Evolutionary conservation across 2,329 filamentous ascomycete genomes (phyloP).

Genomic region (Fusarium sp.): DNA sequence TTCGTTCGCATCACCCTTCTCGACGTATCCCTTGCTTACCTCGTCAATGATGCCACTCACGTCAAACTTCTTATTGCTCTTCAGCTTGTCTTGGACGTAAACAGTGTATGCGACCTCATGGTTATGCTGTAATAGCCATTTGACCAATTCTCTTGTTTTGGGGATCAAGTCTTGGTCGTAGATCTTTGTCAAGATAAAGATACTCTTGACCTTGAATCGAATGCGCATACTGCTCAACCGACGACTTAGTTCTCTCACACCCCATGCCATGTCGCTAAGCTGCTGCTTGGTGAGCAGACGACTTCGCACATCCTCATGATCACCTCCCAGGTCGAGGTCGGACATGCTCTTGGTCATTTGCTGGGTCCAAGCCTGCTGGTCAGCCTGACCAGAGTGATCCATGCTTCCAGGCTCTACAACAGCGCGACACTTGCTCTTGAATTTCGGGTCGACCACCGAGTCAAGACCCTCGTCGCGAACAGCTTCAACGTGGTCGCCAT

Average conservation of each 20-base stretch:
- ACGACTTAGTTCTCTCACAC: slow-evolving; percentile 89
- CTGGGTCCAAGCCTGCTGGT: slow-evolving; percentile 67
- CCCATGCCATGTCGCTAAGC: slow-evolving; percentile 96
- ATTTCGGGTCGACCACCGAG: slow-evolving; percentile 41
- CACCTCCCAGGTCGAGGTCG: slow-evolving; percentile 54
- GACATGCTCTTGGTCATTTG: slow-evolving; percentile 59
- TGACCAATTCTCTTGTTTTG: slow-evolving; percentile 80
- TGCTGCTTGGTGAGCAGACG: slow-evolving; percentile 95
- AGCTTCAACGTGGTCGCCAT: slow-evolving; percentile 30
- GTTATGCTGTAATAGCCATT: slow-evolving; percentile 83
- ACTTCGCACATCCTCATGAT: slow-evolving; percentile 60
- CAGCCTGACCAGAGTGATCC: slow-evolving; percentile 63
- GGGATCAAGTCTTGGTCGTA: slow-evolving; percentile 84
- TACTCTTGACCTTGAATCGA: slow-evolving; percentile 81
- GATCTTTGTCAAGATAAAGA: slow-evolving; percentile 93
- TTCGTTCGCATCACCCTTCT: slow-evolving; percentile 51
- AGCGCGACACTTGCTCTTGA: slow-evolving; percentile 43
- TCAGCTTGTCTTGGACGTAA: slow-evolving; percentile 83
- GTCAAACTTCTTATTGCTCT: slow-evolving; percentile 79
- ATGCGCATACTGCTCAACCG: slow-evolving; percentile 85
- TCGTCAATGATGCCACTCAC: slow-evolving; percentile 74
- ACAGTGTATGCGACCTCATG: slow-evolving; percentile 78
- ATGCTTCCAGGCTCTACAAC: slow-evolving; percentile 57
- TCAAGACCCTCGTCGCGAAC: slow-evolving; percentile 35
- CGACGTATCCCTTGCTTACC: slow-evolving; percentile 59